A percentile compares a stretch with the other conserved stretches of the same genome.
Evolutionary conservation across 192 early-diverging fungal genomes (phyloP).

Genomic region (Obelidium mucronatum): DNA sequence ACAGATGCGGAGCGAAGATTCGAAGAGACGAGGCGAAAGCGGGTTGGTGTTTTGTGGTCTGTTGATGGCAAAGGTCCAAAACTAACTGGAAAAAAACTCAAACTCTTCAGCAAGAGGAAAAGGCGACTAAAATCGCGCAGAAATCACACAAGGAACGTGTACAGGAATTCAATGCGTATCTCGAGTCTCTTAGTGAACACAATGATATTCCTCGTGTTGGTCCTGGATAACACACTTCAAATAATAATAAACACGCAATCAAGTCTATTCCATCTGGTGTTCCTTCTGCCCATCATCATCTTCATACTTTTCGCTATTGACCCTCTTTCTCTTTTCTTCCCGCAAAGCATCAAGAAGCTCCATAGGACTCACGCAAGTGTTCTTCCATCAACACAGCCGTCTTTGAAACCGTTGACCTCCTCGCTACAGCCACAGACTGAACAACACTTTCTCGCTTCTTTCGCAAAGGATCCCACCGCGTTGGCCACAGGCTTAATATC

Average conservation of each 20-base stretch:
- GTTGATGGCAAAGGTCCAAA: background rate
- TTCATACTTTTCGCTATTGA: background rate
- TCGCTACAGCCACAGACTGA: too few species aligned
- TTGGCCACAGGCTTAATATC: too few species aligned
- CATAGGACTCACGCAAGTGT: constrained; percentile 15
- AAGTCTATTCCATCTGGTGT: background rate
- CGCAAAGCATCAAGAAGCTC: constrained; percentile 25
- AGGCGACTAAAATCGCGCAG: constrained; percentile 66
- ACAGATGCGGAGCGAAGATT: constrained; percentile 77
- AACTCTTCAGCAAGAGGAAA: constrained; percentile 68
- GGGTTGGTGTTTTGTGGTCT: constrained; percentile 56
- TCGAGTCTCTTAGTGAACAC: constrained; percentile 78
- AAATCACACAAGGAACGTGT: constrained; percentile 82
- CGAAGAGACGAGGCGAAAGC: constrained; percentile 68
- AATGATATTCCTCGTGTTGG: constrained; percentile 86
- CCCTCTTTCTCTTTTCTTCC: background rate
- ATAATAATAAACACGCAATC: background rate
- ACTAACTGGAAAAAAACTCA: background rate
- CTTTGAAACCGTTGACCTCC: too few species aligned
- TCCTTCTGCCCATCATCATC: background rate
- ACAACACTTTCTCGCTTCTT: too few species aligned
- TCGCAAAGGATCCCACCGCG: too few species aligned
- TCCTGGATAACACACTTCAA: constrained; percentile 65
- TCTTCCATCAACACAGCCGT: constrained; percentile 6
- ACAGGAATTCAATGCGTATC: constrained; percentile 75